phyloP scores from a whole-genome alignment of 140 eudicot genomes.

The Bidens hawaiensis region DNA sequence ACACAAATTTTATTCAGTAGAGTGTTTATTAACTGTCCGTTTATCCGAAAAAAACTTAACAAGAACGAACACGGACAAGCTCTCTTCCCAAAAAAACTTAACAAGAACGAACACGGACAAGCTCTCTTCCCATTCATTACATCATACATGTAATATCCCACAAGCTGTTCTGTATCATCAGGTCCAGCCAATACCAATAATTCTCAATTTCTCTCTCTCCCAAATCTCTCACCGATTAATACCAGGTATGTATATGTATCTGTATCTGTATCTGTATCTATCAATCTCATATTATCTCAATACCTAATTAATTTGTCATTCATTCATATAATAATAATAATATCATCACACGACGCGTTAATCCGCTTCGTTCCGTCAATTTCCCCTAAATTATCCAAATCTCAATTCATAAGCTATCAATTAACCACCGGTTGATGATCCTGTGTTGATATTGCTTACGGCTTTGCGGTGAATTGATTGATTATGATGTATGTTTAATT shows the following conservation, averaged over 20 bases:
- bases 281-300: not conserved
- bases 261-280: no score
- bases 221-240: not conserved
- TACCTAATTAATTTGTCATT: conserved; percentile 6
- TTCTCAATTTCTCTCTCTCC: not conserved
- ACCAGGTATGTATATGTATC: not conserved
- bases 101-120: no score
- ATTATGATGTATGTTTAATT: conserved; percentile 8
- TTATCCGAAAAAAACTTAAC: no score
- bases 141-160: not conserved
- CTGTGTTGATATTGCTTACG: not conserved
- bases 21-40: no score
- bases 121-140: no score
- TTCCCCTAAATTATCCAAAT: conserved; percentile 7
- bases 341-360: conserved; percentile 7
- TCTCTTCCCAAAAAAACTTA: no score
- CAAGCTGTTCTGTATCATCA: not conserved
- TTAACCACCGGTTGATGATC: conserved; percentile 7
- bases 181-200: not conserved
- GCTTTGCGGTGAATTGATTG: conserved; percentile 12
- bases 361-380: not conserved
- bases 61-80: no score
- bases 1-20: no score
- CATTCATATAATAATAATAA: conserved; percentile 11
- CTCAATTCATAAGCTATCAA: not conserved